These are phyloP conservation scores for Ilex asprella DNA, from an alignment of 257 asterid genomes.

Conservation along the genomic window DNA sequence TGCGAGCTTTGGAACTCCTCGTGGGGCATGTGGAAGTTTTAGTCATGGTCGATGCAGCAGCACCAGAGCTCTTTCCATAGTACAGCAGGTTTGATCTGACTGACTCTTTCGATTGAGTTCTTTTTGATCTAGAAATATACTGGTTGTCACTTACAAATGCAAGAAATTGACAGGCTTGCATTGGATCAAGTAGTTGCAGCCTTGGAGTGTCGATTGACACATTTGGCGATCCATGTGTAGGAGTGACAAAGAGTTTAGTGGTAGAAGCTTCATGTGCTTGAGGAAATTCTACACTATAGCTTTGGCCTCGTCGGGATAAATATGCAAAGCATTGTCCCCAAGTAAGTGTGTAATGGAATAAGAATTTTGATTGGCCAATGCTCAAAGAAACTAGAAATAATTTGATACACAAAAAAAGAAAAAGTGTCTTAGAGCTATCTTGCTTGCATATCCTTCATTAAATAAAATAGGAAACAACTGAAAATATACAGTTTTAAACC, in stretches of 20 bases:
- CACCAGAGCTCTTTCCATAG: constrained; percentile 44
- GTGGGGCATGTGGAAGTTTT: constrained; percentile 75
- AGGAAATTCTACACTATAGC: not conserved
- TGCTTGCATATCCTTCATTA: too few relatives aligned
- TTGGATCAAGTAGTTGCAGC: constrained; percentile 65
- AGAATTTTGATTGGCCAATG: not conserved
- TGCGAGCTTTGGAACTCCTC: constrained; percentile 89
- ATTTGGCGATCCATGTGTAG: constrained; percentile 77
- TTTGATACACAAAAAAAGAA: not conserved
- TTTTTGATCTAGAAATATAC: not conserved
- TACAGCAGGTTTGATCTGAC: constrained; percentile 44
- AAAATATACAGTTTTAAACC: too few relatives aligned
- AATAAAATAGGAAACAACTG: too few relatives aligned
- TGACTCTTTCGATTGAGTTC: not conserved
- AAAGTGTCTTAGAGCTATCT: not conserved
- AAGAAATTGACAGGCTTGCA: constrained; percentile 53
- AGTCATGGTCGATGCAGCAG: constrained; percentile 81
- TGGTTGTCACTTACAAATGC: not conserved
- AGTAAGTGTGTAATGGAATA: not conserved
- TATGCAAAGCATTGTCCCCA: not conserved
- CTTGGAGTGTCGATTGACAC: constrained; percentile 49
- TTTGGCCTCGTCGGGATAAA: not conserved
- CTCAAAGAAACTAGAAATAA: not conserved
- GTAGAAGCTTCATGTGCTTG: constrained; percentile 80
- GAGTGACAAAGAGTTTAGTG: constrained; percentile 57